These are phyloP conservation scores for Phaeosphaeria sp. DNA, from an alignment of 2,329 filamentous ascomycete species.

Conservation along the genomic window DNA sequence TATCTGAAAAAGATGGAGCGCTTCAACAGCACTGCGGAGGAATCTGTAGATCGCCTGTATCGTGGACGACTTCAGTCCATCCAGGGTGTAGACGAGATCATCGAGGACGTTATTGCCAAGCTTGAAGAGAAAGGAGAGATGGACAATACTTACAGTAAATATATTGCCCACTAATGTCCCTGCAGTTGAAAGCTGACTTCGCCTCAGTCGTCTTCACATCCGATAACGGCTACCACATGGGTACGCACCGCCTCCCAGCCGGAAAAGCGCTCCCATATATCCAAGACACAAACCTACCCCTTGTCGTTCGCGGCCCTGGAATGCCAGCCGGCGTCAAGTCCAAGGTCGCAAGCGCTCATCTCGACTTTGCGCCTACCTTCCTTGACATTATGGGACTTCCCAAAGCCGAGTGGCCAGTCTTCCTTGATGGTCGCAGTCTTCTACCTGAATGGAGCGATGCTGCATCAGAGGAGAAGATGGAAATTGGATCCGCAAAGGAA, in stretches of 20 bases:
- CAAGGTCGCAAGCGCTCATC: constrained; percentile 48
- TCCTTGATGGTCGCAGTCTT: not conserved
- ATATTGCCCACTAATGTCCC: not conserved
- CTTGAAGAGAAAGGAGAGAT: constrained; percentile 52
- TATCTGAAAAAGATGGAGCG: constrained; percentile 54
- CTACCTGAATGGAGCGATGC: not conserved
- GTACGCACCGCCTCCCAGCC: constrained; percentile 49
- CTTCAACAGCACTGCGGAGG: constrained; percentile 51
- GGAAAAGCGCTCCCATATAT: constrained; percentile 50
- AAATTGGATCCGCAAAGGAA: not conserved
- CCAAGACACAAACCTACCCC: constrained; percentile 50
- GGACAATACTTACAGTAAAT: constrained; percentile 53
- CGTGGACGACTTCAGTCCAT: constrained; percentile 57
- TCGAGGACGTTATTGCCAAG: constrained; percentile 53
- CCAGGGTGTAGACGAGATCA: constrained; percentile 62
- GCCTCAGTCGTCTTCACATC: constrained; percentile 43
- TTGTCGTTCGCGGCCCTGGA: constrained; percentile 48
- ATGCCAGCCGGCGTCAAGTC: constrained; percentile 35
- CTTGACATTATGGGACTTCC: constrained; percentile 14
- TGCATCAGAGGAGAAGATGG: not conserved
- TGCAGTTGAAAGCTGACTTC: not conserved
- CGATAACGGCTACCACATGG: constrained; percentile 52
- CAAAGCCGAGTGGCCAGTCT: not conserved
- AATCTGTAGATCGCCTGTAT: constrained; percentile 62
- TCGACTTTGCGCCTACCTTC: constrained; percentile 50